These are phyloP conservation scores for Podospora tetraspora DNA, from an alignment of 495 filamentous ascomycete species.

Conservation along the genomic window DNA sequence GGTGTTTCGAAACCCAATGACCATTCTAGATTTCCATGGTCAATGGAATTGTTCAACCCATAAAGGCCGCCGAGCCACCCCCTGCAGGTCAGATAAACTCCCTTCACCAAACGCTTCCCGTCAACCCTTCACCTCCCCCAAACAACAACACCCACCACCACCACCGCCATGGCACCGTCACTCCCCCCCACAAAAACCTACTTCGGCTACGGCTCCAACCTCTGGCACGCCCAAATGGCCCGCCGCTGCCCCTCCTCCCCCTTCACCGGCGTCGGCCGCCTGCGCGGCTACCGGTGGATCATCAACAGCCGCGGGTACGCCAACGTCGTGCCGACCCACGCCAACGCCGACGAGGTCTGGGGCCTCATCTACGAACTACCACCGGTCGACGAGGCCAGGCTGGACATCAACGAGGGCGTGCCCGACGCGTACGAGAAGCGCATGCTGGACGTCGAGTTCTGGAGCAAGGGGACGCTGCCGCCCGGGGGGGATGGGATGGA, in stretches of 20 bases:
- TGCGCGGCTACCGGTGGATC: constrained; percentile 38
- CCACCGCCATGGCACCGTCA: not conserved
- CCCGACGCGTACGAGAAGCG: constrained; percentile 33
- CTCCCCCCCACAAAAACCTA: constrained; percentile 18
- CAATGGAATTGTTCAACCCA: not conserved
- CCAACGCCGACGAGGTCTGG: constrained; percentile 31
- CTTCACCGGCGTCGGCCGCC: constrained; percentile 32
- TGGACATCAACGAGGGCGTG: constrained; percentile 37
- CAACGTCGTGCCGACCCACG: constrained; percentile 29
- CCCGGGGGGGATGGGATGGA: not conserved
- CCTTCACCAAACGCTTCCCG: not conserved
- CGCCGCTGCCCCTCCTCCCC: constrained; percentile 35
- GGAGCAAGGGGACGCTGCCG: not conserved
- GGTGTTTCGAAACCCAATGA: too few relatives aligned
- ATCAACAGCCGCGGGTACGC: constrained; percentile 42
- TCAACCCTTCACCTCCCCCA: not conserved
- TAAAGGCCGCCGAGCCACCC: not conserved
- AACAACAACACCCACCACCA: not conserved
- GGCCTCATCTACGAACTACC: constrained; percentile 37
- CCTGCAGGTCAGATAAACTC: not conserved
- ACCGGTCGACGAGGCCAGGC: constrained; percentile 24
- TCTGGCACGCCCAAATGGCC: constrained; percentile 38
- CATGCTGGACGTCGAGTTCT: constrained; percentile 23
- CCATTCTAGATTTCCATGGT: not conserved
- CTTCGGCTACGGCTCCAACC: constrained; percentile 42